Evolutionary conservation across 73 alveolate genomes (phyloP), one percentile per base, ranked within the genome.

Genomic region (Durusdinium trenchii): DNA sequence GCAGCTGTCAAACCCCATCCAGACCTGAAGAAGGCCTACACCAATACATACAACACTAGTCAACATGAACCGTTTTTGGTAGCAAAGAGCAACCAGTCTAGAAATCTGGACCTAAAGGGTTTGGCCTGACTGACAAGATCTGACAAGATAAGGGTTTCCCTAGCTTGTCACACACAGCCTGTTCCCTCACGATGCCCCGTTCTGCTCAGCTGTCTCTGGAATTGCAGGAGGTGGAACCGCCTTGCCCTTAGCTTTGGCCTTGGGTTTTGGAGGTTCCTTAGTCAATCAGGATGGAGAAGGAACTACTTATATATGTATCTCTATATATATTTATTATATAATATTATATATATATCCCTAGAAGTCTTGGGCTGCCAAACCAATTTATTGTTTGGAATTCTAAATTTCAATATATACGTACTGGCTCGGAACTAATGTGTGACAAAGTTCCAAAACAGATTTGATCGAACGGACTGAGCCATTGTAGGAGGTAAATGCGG

Each of bases 191-290:
- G 38, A 4, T 4, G 38, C 60, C 61, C 4, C 3, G 10, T 2
- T 4, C 38, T 5, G 20, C 4, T 18, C 51, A 7, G 6, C 6
- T n/a, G 84, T 48, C 28, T 14, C 86, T 6, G 4, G 61, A 76
- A 40, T 40, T 1, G 86, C 42, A 12, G 57, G 57, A 43, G 3
- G 9, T 3, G 86, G 61, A 43, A 60, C 45, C 7, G 86, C 61
- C 60, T 76, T 76, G 20, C 61, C 86, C 38, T 76, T 76, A 1
- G 61, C 61, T 38, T 76, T 76, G 61, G 42, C 9, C 84, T 71
- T 71, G 26, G 86, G 40, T 60, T 76, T 76, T 43, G 86, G 86
- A 12, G 84, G 84, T 3, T 76, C 86, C 86, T 76, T 14, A 71
- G 84, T 35, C 20, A 18, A 1, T 9, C 42, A 69, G 78, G 78